Evolutionary conservation across 192 early-diverging fungal genomes (phyloP).

Genomic region (Gryganskiella cystojenkinii): DNA sequence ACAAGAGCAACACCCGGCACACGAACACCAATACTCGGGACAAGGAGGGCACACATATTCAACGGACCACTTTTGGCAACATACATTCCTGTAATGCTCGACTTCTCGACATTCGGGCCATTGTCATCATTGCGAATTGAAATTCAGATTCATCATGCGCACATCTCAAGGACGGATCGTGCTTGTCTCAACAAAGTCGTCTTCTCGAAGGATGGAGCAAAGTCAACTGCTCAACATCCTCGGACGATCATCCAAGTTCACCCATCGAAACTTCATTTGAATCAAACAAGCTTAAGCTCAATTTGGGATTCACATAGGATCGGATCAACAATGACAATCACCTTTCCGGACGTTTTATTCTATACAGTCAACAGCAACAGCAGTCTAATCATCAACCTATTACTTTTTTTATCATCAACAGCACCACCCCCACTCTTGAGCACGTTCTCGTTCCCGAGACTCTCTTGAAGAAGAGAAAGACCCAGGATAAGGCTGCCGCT

Average conservation of each 20-base stretch:
- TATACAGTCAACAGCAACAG: slow-evolving; percentile 28
- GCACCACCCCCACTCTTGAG: slow-evolving; percentile 69
- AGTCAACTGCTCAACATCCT: no score
- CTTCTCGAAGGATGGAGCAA: not conserved
- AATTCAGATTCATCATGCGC: slow-evolving; percentile 1
- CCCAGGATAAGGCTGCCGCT: slow-evolving; percentile 77
- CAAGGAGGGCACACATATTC: no score
- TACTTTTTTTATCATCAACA: slow-evolving; percentile 34
- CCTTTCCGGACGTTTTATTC: no score
- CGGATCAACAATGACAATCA: no score
- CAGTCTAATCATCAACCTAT: slow-evolving; percentile 33
- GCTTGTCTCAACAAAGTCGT: not conserved
- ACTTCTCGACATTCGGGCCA: not conserved
- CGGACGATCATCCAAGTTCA: no score
- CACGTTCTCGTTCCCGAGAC: slow-evolving; percentile 88
- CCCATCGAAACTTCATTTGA: no score
- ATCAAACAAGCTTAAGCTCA: no score
- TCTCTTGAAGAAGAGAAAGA: slow-evolving; percentile 88
- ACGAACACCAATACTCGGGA: no score
- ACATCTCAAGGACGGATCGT: no score
- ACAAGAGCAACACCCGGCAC: slow-evolving; percentile 23
- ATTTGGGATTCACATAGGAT: no score
- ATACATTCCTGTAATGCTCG: not conserved
- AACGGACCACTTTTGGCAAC: not conserved
- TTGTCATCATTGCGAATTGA: slow-evolving; percentile 12